phyloP scores from a whole-genome alignment of 2,329 filamentous ascomycete species.

The Cadophora sp. region DNA sequence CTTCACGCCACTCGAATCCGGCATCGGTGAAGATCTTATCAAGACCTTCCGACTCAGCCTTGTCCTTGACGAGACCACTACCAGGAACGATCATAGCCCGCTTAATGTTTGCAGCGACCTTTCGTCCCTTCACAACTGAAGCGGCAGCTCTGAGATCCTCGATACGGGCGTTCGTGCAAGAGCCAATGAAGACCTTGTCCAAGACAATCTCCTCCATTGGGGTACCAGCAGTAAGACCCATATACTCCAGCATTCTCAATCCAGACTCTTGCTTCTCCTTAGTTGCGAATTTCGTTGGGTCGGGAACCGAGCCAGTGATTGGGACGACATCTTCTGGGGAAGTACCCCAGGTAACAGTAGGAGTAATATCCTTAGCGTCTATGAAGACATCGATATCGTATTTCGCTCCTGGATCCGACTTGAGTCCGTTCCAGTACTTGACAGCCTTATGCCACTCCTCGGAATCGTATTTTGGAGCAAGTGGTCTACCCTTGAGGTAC shows the following conservation, averaged over 20 bases:
- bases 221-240: conserved; percentile 87
- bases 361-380: conserved; percentile 89
- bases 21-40: conserved; percentile 92
- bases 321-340: conserved; percentile 96
- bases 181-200: conserved; percentile 98
- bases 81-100: conserved; percentile 96
- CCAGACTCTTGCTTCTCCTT: conserved; percentile 82
- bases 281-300: conserved; percentile 84
- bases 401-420: conserved; percentile 85
- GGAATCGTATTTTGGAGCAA: conserved; percentile 85
- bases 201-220: conserved; percentile 90
- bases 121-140: conserved; percentile 83
- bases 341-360: conserved; percentile 96
- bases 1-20: conserved; percentile 97
- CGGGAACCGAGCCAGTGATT: conserved; percentile 88
- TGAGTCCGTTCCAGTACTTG: conserved; percentile 85
- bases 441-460: conserved; percentile 89
- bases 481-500: conserved; percentile 88
- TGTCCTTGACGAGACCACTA: conserved; percentile 90
- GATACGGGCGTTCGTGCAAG: conserved; percentile 96
- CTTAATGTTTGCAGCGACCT: conserved; percentile 87
- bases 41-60: conserved; percentile 89
- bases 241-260: conserved; percentile 88
- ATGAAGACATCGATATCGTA: conserved; percentile 92
- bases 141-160: conserved; percentile 93